These are phyloP conservation scores for Skeletonema costatum DNA, from an alignment of 108 stramenopile species.

Conservation along the genomic window DNA sequence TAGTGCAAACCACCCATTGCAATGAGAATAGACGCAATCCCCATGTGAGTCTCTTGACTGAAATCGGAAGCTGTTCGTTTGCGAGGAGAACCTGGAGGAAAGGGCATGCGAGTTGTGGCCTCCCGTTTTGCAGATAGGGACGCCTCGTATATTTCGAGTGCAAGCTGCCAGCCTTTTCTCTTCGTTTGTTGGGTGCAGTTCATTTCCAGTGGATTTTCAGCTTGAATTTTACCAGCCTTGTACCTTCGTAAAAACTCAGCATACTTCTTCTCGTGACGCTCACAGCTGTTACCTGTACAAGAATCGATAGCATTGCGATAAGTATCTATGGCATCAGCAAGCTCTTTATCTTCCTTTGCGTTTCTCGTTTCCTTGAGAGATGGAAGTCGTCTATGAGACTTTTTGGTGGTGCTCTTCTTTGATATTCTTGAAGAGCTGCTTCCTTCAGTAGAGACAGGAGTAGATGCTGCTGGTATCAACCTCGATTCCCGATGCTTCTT, in stretches of 20 bases:
- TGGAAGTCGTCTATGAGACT: conserved; percentile 52
- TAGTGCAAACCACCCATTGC: conserved; percentile 80
- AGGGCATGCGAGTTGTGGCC: conserved; percentile 6
- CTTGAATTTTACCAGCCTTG: conserved; percentile 46
- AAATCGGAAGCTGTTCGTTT: conserved; percentile 35
- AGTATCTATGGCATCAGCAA: conserved; percentile 63
- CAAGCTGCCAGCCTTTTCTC: conserved; percentile 60
- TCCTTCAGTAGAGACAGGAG: not conserved
- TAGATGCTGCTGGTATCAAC: conserved; percentile 8
- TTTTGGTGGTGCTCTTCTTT: conserved; percentile 23
- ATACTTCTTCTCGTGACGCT: conserved; percentile 63
- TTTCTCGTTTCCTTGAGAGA: conserved; percentile 23
- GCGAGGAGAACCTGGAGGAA: conserved; percentile 28
- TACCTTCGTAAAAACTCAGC: conserved; percentile 55
- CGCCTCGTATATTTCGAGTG: conserved; percentile 64
- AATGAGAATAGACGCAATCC: conserved; percentile 69
- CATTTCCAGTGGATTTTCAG: conserved; percentile 3
- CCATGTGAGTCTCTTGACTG: conserved; percentile 38
- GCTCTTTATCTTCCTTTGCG: conserved; percentile 44
- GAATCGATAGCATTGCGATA: conserved; percentile 60
- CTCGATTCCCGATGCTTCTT: conserved; percentile 4
- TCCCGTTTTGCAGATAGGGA: conserved; percentile 55
- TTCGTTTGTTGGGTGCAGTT: conserved; percentile 5
- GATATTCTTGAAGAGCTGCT: not conserved
- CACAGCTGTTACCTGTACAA: conserved; percentile 23